Base-by-base conservation (phyloP, 2,329 filamentous ascomycete species). In the Ceratocystis cubensis region DNA sequence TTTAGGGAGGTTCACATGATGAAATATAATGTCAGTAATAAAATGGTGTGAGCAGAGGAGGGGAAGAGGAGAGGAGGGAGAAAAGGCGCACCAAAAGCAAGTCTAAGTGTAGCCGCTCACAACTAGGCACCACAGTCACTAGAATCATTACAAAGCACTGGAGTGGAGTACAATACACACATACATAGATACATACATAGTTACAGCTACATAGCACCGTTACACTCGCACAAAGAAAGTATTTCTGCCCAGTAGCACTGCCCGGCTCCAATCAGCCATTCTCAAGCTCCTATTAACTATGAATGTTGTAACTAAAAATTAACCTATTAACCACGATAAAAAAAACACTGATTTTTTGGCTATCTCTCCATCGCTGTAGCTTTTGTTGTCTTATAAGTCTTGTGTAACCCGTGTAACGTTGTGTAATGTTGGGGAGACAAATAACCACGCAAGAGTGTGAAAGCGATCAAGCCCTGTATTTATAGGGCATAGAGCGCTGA, bases 101-200 rank as follows among this genome's bases (percentile, higher is more conserved):
- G 13, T 15, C 37, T 15, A 3, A 15, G 37, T 41, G 37, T 41
- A 41, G 37, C 10, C 3, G 13, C 13, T 15, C 37, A 13, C 13
- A 15, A 53, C 56, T 59, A 59, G 56, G 56, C 6, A 59, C 7
- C 28, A 33, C 56, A 59, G 56, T 37, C 15, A 59, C 56, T 59
- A 59, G 28, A n/a, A 10, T 2, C 13, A 57, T 15, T 4, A 15
- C 10, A 4, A 15, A 41, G 37, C 37, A 41, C 37, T 5, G 5
- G 28, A 28, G 5, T 5, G 13, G 37, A 41, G 13, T 41, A 41
- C 13, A 13, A 41, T 41, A 13, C 13, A 41, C 22, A 57, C 53
- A 30, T 25, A 17, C 22, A 57, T 13, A 57, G 25, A 22, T 22
- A 50, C 46, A 10, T 37, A 10, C 33, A 37, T 37, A 50, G 17